These are phyloP conservation scores for Gynostemma pentaphyllum DNA, from an alignment of 306 rosid species.

Conservation along the genomic window DNA sequence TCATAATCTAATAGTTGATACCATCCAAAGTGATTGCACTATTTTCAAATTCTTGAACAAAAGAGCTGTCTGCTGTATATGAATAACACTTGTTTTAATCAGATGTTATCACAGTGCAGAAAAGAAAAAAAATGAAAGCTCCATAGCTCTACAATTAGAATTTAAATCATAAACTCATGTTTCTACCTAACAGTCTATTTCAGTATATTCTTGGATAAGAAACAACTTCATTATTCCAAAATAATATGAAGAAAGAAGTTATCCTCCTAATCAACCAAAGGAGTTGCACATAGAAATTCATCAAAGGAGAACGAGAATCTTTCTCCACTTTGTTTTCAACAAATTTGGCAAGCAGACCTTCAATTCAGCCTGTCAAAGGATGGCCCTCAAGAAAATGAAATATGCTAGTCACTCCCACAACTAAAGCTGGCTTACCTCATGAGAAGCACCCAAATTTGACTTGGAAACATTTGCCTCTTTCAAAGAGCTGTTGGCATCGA, in stretches of 20 bases:
- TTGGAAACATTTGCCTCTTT: conserved; percentile 17
- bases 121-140: background rate
- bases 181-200: background rate
- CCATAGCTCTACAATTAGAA: background rate
- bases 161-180: background rate
- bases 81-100: conserved; percentile 6
- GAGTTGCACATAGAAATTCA: background rate
- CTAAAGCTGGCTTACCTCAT: conserved; percentile 40
- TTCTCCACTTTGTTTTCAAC: background rate
- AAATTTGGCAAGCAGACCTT: background rate
- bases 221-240: background rate
- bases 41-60: background rate
- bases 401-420: background rate
- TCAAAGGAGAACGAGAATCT: background rate
- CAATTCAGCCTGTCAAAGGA: background rate
- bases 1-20: background rate
- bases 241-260: background rate
- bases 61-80: conserved; percentile 1
- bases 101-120: background rate
- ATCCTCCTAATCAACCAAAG: background rate
- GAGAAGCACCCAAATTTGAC: conserved; percentile 34
- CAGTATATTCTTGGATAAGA: background rate
- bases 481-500: conserved; percentile 24
- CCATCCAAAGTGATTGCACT: background rate
- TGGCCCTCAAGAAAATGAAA: conserved; percentile 5